A percentile compares a stretch with the other conserved stretches of the same genome.
Evolutionary conservation across 2,329 filamentous ascomycete species (phyloP).

Genomic region (Aureobasidium pullulans): DNA sequence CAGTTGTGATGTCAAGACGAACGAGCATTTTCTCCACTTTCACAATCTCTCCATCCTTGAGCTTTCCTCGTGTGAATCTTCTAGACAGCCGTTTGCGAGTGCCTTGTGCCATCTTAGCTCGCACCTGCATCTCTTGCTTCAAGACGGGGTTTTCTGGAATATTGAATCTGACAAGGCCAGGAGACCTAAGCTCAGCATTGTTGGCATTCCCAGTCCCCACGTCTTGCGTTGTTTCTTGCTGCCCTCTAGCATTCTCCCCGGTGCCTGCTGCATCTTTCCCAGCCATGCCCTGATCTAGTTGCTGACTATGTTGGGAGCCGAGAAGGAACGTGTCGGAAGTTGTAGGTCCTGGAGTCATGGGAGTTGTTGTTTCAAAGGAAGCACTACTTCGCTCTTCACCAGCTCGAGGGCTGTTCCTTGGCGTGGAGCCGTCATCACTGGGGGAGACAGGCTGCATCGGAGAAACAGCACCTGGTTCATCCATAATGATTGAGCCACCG

Average conservation of each 20-base stretch:
- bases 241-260: neutral
- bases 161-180: constrained; percentile 33
- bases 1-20: constrained; percentile 44
- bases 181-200: neutral
- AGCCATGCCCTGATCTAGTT: neutral
- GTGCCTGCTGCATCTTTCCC: neutral
- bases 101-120: constrained; percentile 33
- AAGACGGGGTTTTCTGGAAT: constrained; percentile 32
- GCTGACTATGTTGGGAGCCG: neutral
- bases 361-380: neutral
- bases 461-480: neutral
- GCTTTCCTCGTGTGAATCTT: constrained; percentile 32
- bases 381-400: neutral
- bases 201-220: neutral
- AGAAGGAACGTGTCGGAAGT: constrained; percentile 6
- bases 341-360: neutral
- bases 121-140: constrained; percentile 31
- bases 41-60: constrained; percentile 53
- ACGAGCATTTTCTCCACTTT: constrained; percentile 65
- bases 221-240: neutral
- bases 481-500: constrained; percentile 5
- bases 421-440: neutral
- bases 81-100: constrained; percentile 27
- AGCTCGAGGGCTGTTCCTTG: neutral
- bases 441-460: neutral